phyloP scores from a whole-genome alignment of 805 yeast genomes.

The Myxozyma nipponensis region DNA sequence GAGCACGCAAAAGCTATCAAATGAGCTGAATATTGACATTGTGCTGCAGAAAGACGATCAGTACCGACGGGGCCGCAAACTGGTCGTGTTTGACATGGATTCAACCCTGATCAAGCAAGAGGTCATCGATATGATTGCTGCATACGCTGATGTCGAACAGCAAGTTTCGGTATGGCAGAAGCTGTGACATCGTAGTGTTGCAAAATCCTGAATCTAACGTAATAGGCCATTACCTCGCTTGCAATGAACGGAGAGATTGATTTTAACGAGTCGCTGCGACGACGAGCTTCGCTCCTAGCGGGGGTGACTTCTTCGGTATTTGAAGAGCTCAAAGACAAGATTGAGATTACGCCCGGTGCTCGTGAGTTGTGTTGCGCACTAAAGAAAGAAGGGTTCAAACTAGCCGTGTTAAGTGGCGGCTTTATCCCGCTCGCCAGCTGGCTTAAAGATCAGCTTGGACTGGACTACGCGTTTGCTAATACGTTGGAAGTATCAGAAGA shows the following conservation, averaged over 20 bases:
- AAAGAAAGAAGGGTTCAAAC: slow-evolving; percentile 55
- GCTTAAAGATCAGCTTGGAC: slow-evolving; percentile 60
- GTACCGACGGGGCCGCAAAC: slow-evolving; percentile 32
- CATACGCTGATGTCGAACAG: slow-evolving; percentile 83
- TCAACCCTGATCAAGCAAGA: slow-evolving; percentile 94
- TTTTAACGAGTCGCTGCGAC: slow-evolving; percentile 71
- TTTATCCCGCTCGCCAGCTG: slow-evolving; percentile 81
- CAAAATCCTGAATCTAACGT: not conserved
- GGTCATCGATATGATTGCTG: slow-evolving; percentile 93
- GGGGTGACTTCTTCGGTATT: slow-evolving; percentile 79
- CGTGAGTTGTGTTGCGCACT: slow-evolving; percentile 61
- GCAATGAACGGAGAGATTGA: slow-evolving; percentile 98
- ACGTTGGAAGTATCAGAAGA: slow-evolving; percentile 42
- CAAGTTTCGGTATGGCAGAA: slow-evolving; percentile 58
- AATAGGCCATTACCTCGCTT: slow-evolving; percentile 65
- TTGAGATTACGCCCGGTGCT: slow-evolving; percentile 83
- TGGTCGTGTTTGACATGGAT: slow-evolving; percentile 96
- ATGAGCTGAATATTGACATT: slow-evolving; percentile 12
- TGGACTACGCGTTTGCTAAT: slow-evolving; percentile 91
- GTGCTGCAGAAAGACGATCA: slow-evolving; percentile 16
- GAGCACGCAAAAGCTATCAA: slow-evolving; percentile 7
- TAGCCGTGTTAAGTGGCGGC: slow-evolving; percentile 94
- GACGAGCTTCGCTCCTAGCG: slow-evolving; percentile 72
- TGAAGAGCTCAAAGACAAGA: slow-evolving; percentile 67
- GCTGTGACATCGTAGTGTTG: no score